Base-by-base conservation (phyloP, 148 eudicot genomes). In the Dysphania ambrosioides region DNA sequence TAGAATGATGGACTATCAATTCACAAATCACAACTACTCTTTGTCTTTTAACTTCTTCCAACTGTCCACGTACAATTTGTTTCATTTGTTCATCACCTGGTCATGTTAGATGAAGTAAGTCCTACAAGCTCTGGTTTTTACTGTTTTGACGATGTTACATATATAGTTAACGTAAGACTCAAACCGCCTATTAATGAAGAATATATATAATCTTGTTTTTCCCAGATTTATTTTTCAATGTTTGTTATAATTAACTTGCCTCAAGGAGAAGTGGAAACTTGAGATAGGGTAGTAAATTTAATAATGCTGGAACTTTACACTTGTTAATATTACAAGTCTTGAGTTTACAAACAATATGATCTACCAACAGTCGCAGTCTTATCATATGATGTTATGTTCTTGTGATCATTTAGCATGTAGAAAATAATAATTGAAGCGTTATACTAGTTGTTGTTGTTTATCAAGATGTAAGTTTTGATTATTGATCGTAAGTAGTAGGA, bases 221-320 rank as follows among this genome's bases (percentile, higher is more conserved):
- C 18, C 8, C 3, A 5, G 8, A 16, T 41, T 1, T 1, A 9
- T 42, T 42, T 42, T 42, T 15, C 9, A 32, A 38, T 44, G 56
- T 30, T 36, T 66, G 32, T 66, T 66, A 40, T 66, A 12, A 66
- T 30, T 30, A 61, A 61, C 9, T 66, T 66, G 29, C 19, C 70
- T 40, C 0, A 66, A 41, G 47, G 38, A 66, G 70, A 40, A 41
- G 47, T 69, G 57, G 72, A 69, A 38, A 69, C 44, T 15, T 29
- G 8, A 69, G 72, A 42, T 69, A 44, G 56, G 59, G 23, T 69
- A 13, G 16, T n/a, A 1, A 26, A 68, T 40, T 23, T 26, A 38
- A 42, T 69, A 12, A 69, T 69, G 21, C 11, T 69, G 23, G 11
- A 69, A 47, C 59, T 27, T 69, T 44, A 69, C 72, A 69, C 72